phyloP scores from a whole-genome alignment of 2,329 filamentous ascomycete species.

The Sporothrix mexicana region DNA sequence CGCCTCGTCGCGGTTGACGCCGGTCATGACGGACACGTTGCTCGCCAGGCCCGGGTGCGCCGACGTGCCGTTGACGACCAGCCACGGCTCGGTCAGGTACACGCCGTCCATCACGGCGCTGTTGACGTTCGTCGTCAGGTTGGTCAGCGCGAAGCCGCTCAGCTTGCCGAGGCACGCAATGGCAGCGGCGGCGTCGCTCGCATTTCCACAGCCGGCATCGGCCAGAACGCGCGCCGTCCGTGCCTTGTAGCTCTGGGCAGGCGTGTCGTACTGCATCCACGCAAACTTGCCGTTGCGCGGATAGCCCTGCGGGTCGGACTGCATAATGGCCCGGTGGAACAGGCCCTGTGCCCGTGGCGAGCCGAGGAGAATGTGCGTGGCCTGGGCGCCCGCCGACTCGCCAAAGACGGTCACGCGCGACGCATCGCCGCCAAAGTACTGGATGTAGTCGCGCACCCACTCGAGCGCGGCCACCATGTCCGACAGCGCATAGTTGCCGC shows the following conservation, averaged over 20 bases:
- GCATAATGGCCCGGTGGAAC: constrained; percentile 44
- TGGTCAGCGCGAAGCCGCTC: constrained; percentile 43
- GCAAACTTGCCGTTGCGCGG: constrained; percentile 35
- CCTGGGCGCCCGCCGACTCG: constrained; percentile 44
- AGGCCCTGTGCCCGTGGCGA: constrained; percentile 42
- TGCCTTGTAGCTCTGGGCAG: constrained; percentile 38
- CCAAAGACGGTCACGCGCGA: constrained; percentile 49
- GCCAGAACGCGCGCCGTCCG: constrained; percentile 40
- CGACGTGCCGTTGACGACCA: constrained; percentile 42
- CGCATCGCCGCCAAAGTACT: constrained; percentile 45
- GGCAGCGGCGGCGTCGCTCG: constrained; percentile 34
- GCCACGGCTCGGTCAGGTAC: constrained; percentile 41
- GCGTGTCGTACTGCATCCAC: constrained; percentile 39
- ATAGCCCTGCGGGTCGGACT: constrained; percentile 42
- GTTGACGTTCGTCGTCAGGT: constrained; percentile 42
- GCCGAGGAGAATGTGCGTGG: constrained; percentile 41
- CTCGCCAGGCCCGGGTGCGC: constrained; percentile 30
- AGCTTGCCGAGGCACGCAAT: constrained; percentile 41
- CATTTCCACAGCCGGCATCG: constrained; percentile 40
- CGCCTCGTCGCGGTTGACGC: constrained; percentile 46
- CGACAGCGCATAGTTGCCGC: constrained; percentile 51
- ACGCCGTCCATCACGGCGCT: constrained; percentile 43
- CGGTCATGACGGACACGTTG: constrained; percentile 46
- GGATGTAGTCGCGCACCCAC: constrained; percentile 50
- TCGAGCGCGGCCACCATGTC: constrained; percentile 50